Base-by-base conservation (phyloP, 1,284 basidiomycete genomes). In the Tilletia setariae region DNA sequence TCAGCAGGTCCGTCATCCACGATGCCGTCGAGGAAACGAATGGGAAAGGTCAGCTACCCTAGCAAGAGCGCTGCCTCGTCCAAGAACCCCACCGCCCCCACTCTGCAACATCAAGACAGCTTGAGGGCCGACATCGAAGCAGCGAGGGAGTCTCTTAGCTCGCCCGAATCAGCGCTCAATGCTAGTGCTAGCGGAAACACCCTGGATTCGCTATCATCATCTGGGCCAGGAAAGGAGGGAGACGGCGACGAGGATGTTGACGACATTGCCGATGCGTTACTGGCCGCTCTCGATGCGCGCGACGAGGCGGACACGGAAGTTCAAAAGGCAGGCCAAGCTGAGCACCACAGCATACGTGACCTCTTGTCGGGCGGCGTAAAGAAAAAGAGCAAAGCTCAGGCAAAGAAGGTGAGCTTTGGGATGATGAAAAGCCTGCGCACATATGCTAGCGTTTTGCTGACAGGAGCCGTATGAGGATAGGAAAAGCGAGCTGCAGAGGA, bases 401-500 rank as follows among this genome's bases (percentile, higher is more conserved):
- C 70, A 63, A 69, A 73, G 28, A 76, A 73, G 44, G 67, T 67
- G 62, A 64, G 67, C n/a, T n/a, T n/a, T n/a, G n/a, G n/a, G n/a
- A n/a, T 49, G 9, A 19, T 16, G 44, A n/a, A 35, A 30, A 62
- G 35, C 2, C 8, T 49, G 13, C 53, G 30, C 62, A 28, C 19
- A 4, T n/a, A 1, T 21, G 7, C 42, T 7, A 23, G 19, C 40
- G 7, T 6, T 46, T 25, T 25, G n/a, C 44, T 21, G 28, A 28
- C 35, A 40, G 35, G 35, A 40, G 11, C 4, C 6, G 35, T 40
- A 40, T 40, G 35, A 40, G 35, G 11, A 40, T 47, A 73, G 70
- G 75, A 76, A 11, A 73, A 74, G 49, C 78, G 76, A 63, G 76
- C 74, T n/a, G 77, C 77, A 9, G 72, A 76, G 42, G 47, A 68